Base-by-base conservation (phyloP, 2,329 filamentous ascomycete species). In the Botrytis hyacinthi region DNA sequence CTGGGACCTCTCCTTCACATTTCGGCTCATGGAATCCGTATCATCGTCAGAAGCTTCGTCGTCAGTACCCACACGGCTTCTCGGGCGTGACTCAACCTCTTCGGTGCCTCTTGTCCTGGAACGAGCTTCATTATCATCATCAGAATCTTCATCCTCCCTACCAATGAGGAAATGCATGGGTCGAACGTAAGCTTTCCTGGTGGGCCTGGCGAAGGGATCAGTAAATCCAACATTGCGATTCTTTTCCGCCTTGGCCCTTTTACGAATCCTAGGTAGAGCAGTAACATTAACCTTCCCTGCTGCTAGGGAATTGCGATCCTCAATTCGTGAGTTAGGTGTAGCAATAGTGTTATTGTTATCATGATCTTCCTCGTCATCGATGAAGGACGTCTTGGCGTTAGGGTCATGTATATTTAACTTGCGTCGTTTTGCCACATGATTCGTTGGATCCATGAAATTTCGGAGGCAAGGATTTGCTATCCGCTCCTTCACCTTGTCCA, bases 401-500 rank as follows among this genome's bases (percentile, higher is more conserved):
- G 91, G 89, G 77, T 93, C 92, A 59, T 90, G 85, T 72, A 97
- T 90, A 71, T 95, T 93, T 29, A 97, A 85, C 81, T 91, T 93
- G 75, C 92, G 89, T 74, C 95, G 88, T 82, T 93, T 97, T n/a
- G 90, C 88, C 3, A 86, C 85, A 82, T 97, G 94, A 73, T 94
- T 92, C 72, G 88, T 88, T 6, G 96, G 95, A 76, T 97, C 91
- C 73, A 99, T 88, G 79, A 91, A 94, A 60, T 94, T 89, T 77
- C 93, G 92, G 54, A 99, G 86, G 61, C 90, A 88, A 4, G 94
- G 94, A 10, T 91, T 93, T 14, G 93, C 95, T 66, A 98, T 90
- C 78, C 95, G 92, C 62, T 92, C 92, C 78, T 95, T 94, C 79
- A 98, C 93, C 81, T 98, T 94, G 76, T 92, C 90, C 75, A 98